Percentiles rank a stretch among this genome's conserved stretches.
Conservation (phyloP, 345 rosid genomes). For the Eucalyptus pauciflora region DNA sequence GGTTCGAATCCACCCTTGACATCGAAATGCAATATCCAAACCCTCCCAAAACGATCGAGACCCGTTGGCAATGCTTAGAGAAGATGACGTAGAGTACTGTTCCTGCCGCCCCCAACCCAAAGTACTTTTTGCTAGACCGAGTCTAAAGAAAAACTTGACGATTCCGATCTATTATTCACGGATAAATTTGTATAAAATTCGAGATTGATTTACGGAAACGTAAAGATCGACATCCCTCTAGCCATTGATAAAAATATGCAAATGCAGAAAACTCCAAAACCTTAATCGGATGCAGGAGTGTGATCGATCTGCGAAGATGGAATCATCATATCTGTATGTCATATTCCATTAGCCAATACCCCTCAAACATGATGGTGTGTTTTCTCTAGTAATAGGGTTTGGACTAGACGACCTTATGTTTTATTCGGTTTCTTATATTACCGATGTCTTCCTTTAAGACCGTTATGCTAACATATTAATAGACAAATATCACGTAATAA, state of each 20-base stretch:
- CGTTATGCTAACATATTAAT: too few relatives aligned
- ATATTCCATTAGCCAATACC: rapidly evolving
- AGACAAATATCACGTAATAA: too few relatives aligned
- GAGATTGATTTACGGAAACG: too few relatives aligned
- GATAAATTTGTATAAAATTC: too few relatives aligned
- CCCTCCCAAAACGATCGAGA: not conserved
- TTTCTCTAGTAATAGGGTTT: too few relatives aligned
- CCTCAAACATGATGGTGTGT: rapidly evolving
- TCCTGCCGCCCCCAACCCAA: constrained; percentile 37
- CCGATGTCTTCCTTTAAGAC: rapidly evolving
- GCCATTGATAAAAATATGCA: rapidly evolving
- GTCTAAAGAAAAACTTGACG: too few relatives aligned
- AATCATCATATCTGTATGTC: rapidly evolving
- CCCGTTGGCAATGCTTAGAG: not conserved
- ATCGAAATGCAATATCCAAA: not conserved
- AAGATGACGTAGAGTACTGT: not conserved
- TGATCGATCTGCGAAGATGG: rapidly evolving
- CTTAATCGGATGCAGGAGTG: too few relatives aligned
- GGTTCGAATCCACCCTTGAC: not conserved
- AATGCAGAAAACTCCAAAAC: too few relatives aligned
- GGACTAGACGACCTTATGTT: rapidly evolving
- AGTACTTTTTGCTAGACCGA: not conserved
- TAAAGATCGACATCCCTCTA: rapidly evolving
- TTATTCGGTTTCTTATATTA: too few relatives aligned
- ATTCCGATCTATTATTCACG: rapidly evolving